Percentiles rank a stretch among this genome's conserved stretches.
Conservation (phyloP, 305 asterid genomes). For the Fraxinus sp. region DNA sequence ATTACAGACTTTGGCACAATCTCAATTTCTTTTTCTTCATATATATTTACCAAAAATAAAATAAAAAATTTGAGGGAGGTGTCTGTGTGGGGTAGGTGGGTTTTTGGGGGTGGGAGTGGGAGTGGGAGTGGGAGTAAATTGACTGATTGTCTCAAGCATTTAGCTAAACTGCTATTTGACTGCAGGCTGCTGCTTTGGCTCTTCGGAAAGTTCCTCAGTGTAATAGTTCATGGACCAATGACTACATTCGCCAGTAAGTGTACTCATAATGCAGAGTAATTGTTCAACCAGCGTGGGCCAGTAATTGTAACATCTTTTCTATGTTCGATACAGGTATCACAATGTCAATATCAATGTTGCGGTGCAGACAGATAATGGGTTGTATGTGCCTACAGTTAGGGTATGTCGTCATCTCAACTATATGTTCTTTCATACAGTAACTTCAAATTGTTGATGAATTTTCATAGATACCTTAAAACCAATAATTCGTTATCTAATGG, state of each 20-base stretch:
- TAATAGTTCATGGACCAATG: conserved; percentile 87
- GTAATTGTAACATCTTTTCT: conserved; percentile 25
- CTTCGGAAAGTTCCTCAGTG: conserved; percentile 88
- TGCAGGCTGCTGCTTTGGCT: conserved; percentile 99
- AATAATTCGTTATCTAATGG: background rate
- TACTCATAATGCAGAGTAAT: conserved; percentile 10
- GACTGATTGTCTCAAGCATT: background rate
- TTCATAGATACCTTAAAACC: background rate
- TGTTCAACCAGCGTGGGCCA: conserved; percentile 4
- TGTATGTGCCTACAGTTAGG: conserved; percentile 84
- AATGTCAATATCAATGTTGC: conserved; percentile 84
- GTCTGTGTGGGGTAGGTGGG: background rate
- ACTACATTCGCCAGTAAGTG: conserved; percentile 90
- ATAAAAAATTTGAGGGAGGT: background rate
- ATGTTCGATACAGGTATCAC: conserved; percentile 52
- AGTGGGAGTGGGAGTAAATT: background rate
- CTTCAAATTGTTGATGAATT: background rate
- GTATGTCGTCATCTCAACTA: conserved; percentile 37
- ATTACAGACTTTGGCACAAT: conserved; percentile 23
- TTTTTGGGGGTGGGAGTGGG: background rate
- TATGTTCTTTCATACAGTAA: background rate
- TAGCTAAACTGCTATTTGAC: conserved; percentile 19
- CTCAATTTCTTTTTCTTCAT: background rate
- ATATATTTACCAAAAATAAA: background rate
- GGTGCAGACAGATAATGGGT: conserved; percentile 93